Evolutionary conservation across 768 basidiomycete species (phyloP).

Genomic region (Leccinum broughii): DNA sequence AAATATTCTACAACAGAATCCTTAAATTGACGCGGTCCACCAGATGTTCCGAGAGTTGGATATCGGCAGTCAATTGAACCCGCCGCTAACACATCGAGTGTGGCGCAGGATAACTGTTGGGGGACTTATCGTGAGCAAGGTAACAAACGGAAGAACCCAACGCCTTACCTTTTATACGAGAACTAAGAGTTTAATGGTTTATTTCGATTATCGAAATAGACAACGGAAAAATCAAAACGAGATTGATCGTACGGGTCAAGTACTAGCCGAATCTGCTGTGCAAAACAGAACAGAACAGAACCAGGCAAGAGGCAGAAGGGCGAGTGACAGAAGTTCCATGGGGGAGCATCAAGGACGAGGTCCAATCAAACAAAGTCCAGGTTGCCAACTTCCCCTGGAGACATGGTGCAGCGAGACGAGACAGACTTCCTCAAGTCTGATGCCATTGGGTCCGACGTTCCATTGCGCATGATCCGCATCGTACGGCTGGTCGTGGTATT

Average conservation of each 20-base stretch:
- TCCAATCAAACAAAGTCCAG: slow-evolving; percentile 55
- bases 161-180: neutral
- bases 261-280: neutral
- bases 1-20: neutral
- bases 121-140: neutral
- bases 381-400: slow-evolving; percentile 80
- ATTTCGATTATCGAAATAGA: neutral
- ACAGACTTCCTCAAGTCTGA: slow-evolving; percentile 35
- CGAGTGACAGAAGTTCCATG: neutral
- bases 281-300: neutral
- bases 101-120: neutral
- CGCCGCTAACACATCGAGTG: neutral
- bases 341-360: slow-evolving; percentile 15
- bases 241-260: neutral
- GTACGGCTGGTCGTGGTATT: slow-evolving; percentile 8
- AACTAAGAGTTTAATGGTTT: neutral
- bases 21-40: neutral
- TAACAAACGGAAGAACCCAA: neutral
- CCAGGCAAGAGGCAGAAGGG: neutral
- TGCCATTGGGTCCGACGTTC: slow-evolving; percentile 27
- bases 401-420: slow-evolving; percentile 78
- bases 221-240: neutral
- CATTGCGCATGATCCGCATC: slow-evolving; percentile 18
- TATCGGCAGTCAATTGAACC: neutral
- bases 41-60: neutral